Base-by-base conservation (phyloP, 2,329 filamentous ascomycete species). In the Byssothecium circinans region DNA sequence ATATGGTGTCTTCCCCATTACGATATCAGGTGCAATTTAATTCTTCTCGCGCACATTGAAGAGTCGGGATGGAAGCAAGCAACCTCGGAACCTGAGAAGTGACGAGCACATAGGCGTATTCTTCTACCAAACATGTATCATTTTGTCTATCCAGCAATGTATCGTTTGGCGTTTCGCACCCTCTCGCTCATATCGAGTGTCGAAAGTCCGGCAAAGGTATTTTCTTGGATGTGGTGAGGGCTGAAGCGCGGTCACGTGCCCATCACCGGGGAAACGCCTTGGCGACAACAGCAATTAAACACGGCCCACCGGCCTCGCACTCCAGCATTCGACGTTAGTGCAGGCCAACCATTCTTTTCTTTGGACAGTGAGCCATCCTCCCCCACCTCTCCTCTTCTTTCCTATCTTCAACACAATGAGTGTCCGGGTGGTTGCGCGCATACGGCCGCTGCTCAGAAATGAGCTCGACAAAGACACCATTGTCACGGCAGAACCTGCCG, bases 381-480 rank as follows among this genome's bases (percentile, higher is more conserved):
- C 51, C 53, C 43, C 34, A 47, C 49, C 48, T 48, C 33, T 51
- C 49, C 44, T 49, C 32, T n/a, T 35, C 37, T 48, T 34, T 34
- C 48, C 42, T 34, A 30, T 27, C 37, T 19, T 39, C 37, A 30
- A 49, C 35, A 65, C 53, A 51, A 73, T 75, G 72, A 75, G 83
- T 81, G 89, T 96, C 58, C 82, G 89, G 66, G 91, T 97, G 49
- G 89, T 97, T 56, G 91, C 92, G 50, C 84, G 94, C 58, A 88
- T 99, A 62, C 86, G 92, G 61, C 92, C 92, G 43, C 81, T 96
- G 54, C 83, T 96, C 54, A 86, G 89, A 61, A 85, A 87, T 55
- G 94, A 97, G 77, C 78, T 87, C 49, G 88, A 94, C 66, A 87
- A 87, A 72, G 92, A 97, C 75, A 81, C 89, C 51, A 96, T 97